Evolutionary conservation across 129 eudicot species (phyloP).

Genomic region (Dittrichia graveolens): DNA sequence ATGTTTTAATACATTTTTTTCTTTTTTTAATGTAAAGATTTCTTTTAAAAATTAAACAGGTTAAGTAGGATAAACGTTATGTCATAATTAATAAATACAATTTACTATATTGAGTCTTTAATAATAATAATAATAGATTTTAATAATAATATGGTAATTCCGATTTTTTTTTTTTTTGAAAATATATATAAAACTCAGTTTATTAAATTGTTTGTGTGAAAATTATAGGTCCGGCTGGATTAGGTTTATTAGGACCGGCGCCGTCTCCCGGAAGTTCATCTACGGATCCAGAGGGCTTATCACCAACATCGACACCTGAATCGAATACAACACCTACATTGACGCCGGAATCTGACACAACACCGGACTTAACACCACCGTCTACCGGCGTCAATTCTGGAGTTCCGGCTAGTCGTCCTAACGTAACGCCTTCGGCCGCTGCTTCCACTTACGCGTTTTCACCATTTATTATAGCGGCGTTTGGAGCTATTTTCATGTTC

Average conservation of each 20-base stretch:
- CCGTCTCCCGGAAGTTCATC: conserved; percentile 49
- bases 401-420: conserved; percentile 52
- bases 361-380: conserved; percentile 46
- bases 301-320: conserved; percentile 57
- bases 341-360: conserved; percentile 50
- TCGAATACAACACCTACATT: conserved; percentile 48
- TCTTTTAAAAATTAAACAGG: too few species aligned
- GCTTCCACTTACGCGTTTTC: conserved; percentile 34
- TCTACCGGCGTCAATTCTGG: conserved; percentile 32
- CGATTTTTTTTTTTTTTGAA: too few species aligned
- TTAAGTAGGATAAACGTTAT: too few species aligned
- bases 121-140: too few species aligned
- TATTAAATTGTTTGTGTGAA: neutral
- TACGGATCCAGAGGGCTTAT: conserved; percentile 25
- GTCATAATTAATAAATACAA: too few species aligned
- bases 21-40: too few species aligned
- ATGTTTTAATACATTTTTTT: too few species aligned
- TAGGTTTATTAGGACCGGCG: conserved; percentile 50
- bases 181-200: too few species aligned
- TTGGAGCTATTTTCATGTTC: conserved; percentile 43
- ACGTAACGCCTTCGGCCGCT: conserved; percentile 62
- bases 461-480: conserved; percentile 41
- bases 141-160: too few species aligned
- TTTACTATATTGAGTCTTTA: too few species aligned
- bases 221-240: conserved; percentile 53